Conservation (phyloP, 1,284 basidiomycete species). For the Tylopilus orsonianus region DNA sequence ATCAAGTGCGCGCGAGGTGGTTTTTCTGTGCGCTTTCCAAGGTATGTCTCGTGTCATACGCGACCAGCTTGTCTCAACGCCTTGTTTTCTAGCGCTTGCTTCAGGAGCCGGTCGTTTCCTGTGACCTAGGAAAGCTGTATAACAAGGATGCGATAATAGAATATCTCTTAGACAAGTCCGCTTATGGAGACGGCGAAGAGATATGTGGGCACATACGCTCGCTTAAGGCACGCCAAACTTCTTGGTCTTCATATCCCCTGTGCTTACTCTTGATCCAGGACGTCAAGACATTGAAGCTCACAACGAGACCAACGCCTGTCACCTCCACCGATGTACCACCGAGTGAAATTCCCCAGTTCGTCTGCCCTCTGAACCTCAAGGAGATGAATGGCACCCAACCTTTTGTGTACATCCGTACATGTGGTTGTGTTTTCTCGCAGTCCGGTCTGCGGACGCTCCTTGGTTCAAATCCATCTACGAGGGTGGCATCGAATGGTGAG, state of each 20-base stretch:
- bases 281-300: slow-evolving; percentile 78
- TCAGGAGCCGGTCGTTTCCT: slow-evolving; percentile 84
- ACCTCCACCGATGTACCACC: slow-evolving; percentile 39
- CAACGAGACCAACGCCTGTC: slow-evolving; percentile 59
- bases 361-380: slow-evolving; percentile 86
- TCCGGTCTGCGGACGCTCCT: slow-evolving; percentile 69
- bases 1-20: slow-evolving; percentile 84
- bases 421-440: slow-evolving; percentile 87
- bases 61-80: slow-evolving; percentile 8
- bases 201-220: slow-evolving; percentile 87
- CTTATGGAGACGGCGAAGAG: slow-evolving; percentile 79
- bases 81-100: slow-evolving; percentile 61
- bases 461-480: slow-evolving; percentile 33
- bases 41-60: slow-evolving; percentile 43
- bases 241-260: not conserved
- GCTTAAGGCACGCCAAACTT: slow-evolving; percentile 65
- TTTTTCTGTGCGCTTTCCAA: slow-evolving; percentile 91
- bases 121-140: slow-evolving; percentile 87
- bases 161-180: slow-evolving; percentile 75
- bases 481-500: slow-evolving; percentile 23
- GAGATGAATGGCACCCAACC: slow-evolving; percentile 92
- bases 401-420: slow-evolving; percentile 83
- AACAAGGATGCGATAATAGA: slow-evolving; percentile 92
- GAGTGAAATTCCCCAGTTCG: slow-evolving; percentile 62
- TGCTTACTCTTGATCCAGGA: slow-evolving; percentile 51